Percentiles rank a stretch among this genome's conserved stretches.
These are phyloP conservation scores for Cymbopogon citratus DNA, from an alignment of 176 grass and related monocot species.

Conservation along the genomic window DNA sequence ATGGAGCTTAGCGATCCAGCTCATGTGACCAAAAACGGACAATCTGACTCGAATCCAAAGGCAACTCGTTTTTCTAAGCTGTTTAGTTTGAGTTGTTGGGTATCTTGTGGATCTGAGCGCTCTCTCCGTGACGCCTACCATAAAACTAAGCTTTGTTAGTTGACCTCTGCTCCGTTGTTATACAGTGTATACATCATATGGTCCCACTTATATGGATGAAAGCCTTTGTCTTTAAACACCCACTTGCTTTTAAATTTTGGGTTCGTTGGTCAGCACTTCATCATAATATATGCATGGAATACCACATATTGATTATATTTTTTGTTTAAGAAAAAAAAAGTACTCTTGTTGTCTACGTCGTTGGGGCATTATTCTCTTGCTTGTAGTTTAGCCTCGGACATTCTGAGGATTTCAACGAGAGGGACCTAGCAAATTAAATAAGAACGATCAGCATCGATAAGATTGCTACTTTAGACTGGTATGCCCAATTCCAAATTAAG, in stretches of 20 bases:
- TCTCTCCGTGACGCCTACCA: conserved; percentile 27
- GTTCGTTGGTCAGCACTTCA: conserved; percentile 23
- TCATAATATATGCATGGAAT: conserved; percentile 10
- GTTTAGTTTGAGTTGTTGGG: conserved; percentile 16
- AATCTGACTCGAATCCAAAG: conserved; percentile 39
- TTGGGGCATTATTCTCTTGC: not conserved
- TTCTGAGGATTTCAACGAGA: conserved; percentile 8
- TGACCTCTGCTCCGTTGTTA: conserved; percentile 29
- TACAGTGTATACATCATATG: not conserved
- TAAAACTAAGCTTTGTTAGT: conserved; percentile 41
- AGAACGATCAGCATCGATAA: not conserved
- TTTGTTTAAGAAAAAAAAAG: not conserved
- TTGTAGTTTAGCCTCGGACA: conserved; percentile 9
- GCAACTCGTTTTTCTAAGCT: conserved; percentile 24
- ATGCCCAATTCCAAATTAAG: not conserved
- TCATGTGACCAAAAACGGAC: conserved; percentile 44
- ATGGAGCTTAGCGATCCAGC: conserved; percentile 13
- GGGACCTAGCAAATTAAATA: not conserved
- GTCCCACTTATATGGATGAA: not conserved
- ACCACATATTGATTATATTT: not conserved
- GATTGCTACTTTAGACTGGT: not conserved
- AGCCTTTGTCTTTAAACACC: not conserved
- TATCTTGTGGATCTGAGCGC: conserved; percentile 44
- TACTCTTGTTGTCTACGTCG: conserved; percentile 9
- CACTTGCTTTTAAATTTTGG: not conserved